phyloP scores from a whole-genome alignment of 805 yeast genomes.

The Zygotorulaspora chibaensis region DNA sequence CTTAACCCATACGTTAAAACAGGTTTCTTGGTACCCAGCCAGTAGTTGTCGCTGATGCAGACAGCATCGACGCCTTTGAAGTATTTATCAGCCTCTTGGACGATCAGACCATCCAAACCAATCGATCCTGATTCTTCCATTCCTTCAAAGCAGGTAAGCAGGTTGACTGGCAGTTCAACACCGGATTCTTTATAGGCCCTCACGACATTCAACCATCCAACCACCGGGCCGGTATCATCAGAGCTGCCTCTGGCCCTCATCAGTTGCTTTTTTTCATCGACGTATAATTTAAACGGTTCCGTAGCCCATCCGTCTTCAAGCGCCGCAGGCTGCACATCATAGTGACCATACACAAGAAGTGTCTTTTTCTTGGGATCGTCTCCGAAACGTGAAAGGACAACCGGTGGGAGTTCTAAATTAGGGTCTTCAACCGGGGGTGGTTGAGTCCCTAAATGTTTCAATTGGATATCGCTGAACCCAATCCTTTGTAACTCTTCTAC shows the following conservation, averaged over 20 bases:
- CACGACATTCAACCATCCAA: slow-evolving; percentile 92
- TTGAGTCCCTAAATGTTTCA: slow-evolving; percentile 80
- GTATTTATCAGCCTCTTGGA: slow-evolving; percentile 69
- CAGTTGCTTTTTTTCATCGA: slow-evolving; percentile 58
- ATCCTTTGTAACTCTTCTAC: slow-evolving; percentile 60
- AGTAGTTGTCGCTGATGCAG: slow-evolving; percentile 94
- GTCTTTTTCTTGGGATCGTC: slow-evolving; percentile 78
- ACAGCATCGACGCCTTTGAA: slow-evolving; percentile 91
- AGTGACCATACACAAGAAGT: slow-evolving; percentile 90
- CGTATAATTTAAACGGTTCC: slow-evolving; percentile 77
- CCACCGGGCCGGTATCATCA: slow-evolving; percentile 97
- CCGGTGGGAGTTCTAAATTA: slow-evolving; percentile 79
- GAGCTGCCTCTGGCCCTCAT: slow-evolving; percentile 92
- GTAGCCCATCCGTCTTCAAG: slow-evolving; percentile 92
- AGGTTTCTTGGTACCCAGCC: slow-evolving; percentile 97
- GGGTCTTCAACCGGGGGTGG: slow-evolving; percentile 81
- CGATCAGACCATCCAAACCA: slow-evolving; percentile 82
- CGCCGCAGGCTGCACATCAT: slow-evolving; percentile 96
- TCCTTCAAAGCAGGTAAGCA: slow-evolving; percentile 92
- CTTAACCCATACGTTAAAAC: slow-evolving; percentile 96
- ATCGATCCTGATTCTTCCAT: slow-evolving; percentile 98
- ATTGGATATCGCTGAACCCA: slow-evolving; percentile 79
- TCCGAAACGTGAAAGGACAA: slow-evolving; percentile 88
- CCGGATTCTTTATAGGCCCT: slow-evolving; percentile 87
- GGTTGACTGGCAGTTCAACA: slow-evolving; percentile 86